Evolutionary conservation across 305 asterid species (phyloP), one percentile per base, ranked within the genome.

Genomic region (Petunia hybrid): DNA sequence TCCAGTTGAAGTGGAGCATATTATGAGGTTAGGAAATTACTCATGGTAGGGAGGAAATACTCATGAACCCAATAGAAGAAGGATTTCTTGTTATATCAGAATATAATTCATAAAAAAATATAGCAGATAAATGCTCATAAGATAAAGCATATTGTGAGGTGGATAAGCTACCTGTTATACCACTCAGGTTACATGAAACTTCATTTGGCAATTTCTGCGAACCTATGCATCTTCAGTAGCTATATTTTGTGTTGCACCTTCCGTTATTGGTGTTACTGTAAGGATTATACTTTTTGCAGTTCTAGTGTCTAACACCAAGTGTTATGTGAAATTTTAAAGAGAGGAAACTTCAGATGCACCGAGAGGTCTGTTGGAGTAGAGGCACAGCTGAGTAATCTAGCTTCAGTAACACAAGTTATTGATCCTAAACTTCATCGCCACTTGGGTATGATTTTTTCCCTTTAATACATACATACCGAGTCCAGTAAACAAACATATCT

Each of bases 261-360:
- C 61, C 0, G 5, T 46, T 46, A 71, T 5, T 71, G 77, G 77
- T 71, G 77, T 70, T 46, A 70, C 77, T 71, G 10, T 46, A 71
- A 31, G 62, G 1, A 53, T 51, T 1, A 51, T 51, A 46, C 46
- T 36, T 73, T 73, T 73, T 73, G 78, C 63, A 73, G 63, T 73
- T 73, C 46, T 73, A 0, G 63, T 63, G 70, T 60, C 81, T 45
- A 77, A 68, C 16, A 62, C 43, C 82, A 73, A 73, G 0, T 51
- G 65, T 66, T 79, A 41, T 79, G 61, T 80, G 83, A 57, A 82
- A 79, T 85, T 90, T 79, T 78, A 77, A 87, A 95, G 99, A 87
- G 99, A 89, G 97, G 93, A 84, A 95, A 95, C 87, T 95, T 95
- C 94, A 92, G 93, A 90, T 91, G 98, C 93, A 91, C 97, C 0